These are phyloP conservation scores for Ceratocystis albifundus DNA, from an alignment of 2,329 filamentous ascomycete species.

Conservation along the genomic window DNA sequence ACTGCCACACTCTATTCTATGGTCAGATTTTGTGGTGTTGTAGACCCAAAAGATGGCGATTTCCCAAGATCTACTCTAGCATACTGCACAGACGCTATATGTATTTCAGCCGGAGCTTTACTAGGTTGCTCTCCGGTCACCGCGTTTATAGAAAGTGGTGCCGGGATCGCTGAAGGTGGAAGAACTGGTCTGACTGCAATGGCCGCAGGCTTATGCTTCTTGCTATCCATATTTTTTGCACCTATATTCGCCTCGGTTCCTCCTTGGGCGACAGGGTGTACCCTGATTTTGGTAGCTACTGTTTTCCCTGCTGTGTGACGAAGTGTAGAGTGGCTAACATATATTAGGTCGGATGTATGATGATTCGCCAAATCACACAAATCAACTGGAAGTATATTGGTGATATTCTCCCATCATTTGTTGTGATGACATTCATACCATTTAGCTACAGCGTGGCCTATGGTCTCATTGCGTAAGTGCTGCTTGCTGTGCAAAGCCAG, in stretches of 20 bases:
- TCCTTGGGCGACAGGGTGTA: constrained; percentile 72
- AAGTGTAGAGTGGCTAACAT: background rate
- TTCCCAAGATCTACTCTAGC: constrained; percentile 77
- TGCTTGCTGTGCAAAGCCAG: background rate
- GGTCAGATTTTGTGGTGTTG: constrained; percentile 69
- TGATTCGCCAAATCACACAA: constrained; percentile 62
- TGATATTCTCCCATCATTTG: constrained; percentile 62
- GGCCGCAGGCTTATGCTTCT: constrained; percentile 68
- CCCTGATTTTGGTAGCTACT: constrained; percentile 50
- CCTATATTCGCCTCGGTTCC: constrained; percentile 85
- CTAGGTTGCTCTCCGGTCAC: constrained; percentile 72
- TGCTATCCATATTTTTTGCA: constrained; percentile 78
- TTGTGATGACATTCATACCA: constrained; percentile 63
- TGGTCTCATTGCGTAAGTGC: constrained; percentile 56
- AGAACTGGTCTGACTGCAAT: constrained; percentile 76
- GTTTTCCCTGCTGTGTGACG: background rate
- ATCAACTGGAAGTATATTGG: constrained; percentile 70
- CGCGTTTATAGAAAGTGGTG: constrained; percentile 79
- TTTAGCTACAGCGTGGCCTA: constrained; percentile 72
- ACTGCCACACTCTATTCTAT: constrained; percentile 84
- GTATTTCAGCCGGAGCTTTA: constrained; percentile 67
- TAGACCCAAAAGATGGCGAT: constrained; percentile 73
- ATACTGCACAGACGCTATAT: constrained; percentile 70
- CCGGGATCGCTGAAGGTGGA: constrained; percentile 78
- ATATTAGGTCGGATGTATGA: constrained; percentile 56